Conservation (phyloP, 257 asterid genomes). For the Jasminum sambac region DNA sequence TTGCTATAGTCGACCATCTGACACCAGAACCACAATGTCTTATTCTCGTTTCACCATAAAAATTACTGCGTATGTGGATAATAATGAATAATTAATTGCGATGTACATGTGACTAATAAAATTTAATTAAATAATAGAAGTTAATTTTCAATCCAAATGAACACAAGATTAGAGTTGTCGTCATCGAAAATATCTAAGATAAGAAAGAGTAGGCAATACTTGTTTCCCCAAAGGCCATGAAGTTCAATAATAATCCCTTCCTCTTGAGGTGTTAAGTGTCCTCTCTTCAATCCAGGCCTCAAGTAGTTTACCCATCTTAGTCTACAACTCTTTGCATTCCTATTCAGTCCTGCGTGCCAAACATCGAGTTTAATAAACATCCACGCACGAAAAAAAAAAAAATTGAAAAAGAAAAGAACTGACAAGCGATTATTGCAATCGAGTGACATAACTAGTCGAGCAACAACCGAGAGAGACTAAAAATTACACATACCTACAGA, state of each 20-base stretch:
- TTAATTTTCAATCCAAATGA: too few species aligned
- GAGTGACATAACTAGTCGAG: neutral
- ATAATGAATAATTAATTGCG: neutral
- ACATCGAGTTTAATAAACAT: neutral
- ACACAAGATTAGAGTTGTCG: too few species aligned
- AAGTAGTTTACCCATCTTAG: slow-evolving; percentile 53
- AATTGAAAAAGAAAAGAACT: too few species aligned
- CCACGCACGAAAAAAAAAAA: neutral
- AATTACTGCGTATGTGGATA: too few species aligned
- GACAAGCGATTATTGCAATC: too few species aligned
- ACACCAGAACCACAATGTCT: neutral
- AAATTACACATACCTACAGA: slow-evolving; percentile 30
- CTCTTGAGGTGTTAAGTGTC: slow-evolving; percentile 45
- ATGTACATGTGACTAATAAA: too few species aligned
- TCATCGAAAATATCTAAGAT: neutral
- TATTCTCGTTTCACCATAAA: neutral
- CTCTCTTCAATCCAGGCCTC: slow-evolving; percentile 46
- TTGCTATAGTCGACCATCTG: slow-evolving; percentile 47
- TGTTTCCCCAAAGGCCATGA: slow-evolving; percentile 54
- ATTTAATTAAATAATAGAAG: too few species aligned
- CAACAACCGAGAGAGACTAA: neutral
- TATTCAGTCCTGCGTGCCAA: slow-evolving; percentile 36
- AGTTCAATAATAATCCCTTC: slow-evolving; percentile 48
- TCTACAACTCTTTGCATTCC: slow-evolving; percentile 52
- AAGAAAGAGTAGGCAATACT: slow-evolving; percentile 17